phyloP scores from a whole-genome alignment of 345 rosid genomes.

The Adansonia digitata region DNA sequence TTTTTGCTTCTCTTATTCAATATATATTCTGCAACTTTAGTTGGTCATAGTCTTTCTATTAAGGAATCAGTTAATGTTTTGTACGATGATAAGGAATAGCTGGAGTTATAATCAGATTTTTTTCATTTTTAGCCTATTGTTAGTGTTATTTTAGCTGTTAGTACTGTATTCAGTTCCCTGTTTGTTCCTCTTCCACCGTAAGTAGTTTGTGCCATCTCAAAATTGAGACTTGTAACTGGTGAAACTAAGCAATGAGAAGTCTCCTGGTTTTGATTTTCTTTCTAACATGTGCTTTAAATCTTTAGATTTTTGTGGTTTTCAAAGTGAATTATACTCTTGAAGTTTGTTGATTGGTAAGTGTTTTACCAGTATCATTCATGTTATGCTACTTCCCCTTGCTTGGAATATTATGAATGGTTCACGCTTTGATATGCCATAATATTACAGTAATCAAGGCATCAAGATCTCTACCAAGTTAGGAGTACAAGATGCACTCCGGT shows the following conservation, averaged over 20 bases:
- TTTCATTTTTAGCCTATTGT: neutral
- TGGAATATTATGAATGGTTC: neutral
- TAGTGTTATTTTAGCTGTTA: neutral
- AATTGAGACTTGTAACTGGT: neutral
- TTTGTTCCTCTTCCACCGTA: neutral
- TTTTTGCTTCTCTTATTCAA: neutral
- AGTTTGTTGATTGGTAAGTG: neutral
- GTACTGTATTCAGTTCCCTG: neutral
- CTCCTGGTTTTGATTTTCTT: neutral
- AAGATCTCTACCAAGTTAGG: too few species aligned
- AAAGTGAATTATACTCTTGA: neutral
- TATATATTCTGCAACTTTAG: slow-evolving; percentile 13
- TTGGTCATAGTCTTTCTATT: neutral
- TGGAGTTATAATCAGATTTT: neutral
- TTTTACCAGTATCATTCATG: neutral
- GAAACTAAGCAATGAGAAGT: neutral
- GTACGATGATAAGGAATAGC: neutral
- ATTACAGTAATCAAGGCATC: neutral
- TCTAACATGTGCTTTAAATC: neutral
- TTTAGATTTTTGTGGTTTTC: neutral
- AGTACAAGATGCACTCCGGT: too few species aligned
- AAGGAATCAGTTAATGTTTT: neutral
- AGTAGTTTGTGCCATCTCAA: neutral
- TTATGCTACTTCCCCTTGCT: neutral
- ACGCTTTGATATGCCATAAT: neutral